Percentiles rank a stretch among this genome's conserved stretches.
Conservation (phyloP, 257 asterid species). For the Solanum bulbocastanum region DNA sequence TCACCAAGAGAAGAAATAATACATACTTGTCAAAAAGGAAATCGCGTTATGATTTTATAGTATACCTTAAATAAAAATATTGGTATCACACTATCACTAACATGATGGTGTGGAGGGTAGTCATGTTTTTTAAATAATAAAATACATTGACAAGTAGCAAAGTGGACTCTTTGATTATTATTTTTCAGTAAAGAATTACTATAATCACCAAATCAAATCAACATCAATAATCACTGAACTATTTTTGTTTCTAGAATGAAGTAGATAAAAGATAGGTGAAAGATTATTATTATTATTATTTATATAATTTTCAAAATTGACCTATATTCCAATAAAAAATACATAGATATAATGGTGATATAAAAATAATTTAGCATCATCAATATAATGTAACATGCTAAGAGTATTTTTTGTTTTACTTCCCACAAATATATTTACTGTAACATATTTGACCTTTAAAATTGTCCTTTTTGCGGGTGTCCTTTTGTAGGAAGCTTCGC, state of each 20-base stretch:
- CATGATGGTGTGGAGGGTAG: no score
- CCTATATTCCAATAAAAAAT: no score
- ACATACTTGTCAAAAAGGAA: not conserved
- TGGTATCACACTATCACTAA: not conserved
- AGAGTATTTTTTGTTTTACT: not conserved
- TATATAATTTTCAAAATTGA: no score
- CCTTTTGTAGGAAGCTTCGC: no score
- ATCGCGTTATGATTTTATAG: not conserved
- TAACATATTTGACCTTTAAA: no score
- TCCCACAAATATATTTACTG: not conserved
- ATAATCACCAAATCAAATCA: not conserved
- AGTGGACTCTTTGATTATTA: not conserved
- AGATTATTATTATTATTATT: not conserved
- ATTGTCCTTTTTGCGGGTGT: no score
- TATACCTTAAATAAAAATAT: not conserved
- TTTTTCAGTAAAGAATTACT: no score
- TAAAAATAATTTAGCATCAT: not conserved
- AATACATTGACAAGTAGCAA: not conserved
- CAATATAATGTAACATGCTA: not conserved
- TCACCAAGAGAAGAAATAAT: not conserved
- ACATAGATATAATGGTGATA: not conserved
- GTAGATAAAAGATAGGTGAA: not conserved
- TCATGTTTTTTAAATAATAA: no score
- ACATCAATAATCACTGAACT: not conserved
- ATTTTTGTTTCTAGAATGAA: not conserved